Conservation (phyloP, 208 protist genomes). For the Paratrypanosoma confusum region DNA sequence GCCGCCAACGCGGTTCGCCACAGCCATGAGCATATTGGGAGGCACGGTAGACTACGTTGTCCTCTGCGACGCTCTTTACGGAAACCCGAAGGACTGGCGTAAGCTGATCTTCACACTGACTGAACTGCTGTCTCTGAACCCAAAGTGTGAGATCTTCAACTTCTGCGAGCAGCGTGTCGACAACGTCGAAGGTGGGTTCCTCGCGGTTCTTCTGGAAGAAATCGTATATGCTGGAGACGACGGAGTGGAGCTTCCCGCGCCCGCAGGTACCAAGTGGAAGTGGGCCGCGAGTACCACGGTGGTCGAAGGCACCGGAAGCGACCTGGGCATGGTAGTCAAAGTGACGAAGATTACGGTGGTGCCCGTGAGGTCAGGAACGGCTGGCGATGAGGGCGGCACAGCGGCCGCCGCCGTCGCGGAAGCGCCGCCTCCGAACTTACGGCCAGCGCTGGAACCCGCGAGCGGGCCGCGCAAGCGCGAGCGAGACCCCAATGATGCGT, state of each 20-base stretch:
- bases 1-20: neutral
- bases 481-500: too few species aligned
- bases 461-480: too few species aligned
- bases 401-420: too few species aligned
- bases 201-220: constrained; percentile 42
- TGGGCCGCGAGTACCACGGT: constrained; percentile 35
- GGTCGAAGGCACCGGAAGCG: constrained; percentile 37
- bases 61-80: constrained; percentile 83
- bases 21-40: neutral
- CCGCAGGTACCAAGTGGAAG: constrained; percentile 23
- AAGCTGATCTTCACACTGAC: constrained; percentile 72
- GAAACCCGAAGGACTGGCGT: constrained; percentile 78
- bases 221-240: constrained; percentile 19
- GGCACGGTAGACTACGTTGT: constrained; percentile 41
- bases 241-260: constrained; percentile 16
- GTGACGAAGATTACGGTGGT: constrained; percentile 58
- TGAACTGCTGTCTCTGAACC: constrained; percentile 48
- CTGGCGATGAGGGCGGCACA: neutral
- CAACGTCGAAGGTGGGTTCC: constrained; percentile 66
- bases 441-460: too few species aligned
- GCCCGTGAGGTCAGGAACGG: neutral
- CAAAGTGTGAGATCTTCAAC: constrained; percentile 58
- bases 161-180: constrained; percentile 86
- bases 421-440: too few species aligned
- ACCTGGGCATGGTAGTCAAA: constrained; percentile 52